Evolutionary conservation across 2,329 filamentous ascomycete genomes (phyloP), one percentile per base, ranked within the genome.

Genomic region (Cladophialophora immunda): DNA sequence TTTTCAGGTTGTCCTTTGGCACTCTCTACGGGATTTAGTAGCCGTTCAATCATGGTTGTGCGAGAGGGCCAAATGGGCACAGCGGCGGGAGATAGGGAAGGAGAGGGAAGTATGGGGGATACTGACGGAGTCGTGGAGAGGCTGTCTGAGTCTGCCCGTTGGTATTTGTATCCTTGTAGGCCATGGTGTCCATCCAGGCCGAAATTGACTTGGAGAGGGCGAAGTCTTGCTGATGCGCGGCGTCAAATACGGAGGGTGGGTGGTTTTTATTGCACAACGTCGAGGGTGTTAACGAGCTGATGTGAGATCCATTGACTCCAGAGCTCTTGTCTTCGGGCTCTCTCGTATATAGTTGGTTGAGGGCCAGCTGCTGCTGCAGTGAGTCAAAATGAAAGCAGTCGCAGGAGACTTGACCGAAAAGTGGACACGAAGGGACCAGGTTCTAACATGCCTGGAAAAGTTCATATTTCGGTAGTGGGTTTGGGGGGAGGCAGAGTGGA

Each of bases 1-100:
- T 98, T 99, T 82, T 97, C 94, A 75, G 92, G 89, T 80, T 97
- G 93, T 63, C 86, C 75, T 68, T 76, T 77, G 78, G 81, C 76
- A 78, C 78, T 83, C 82, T 84, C 82, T 84, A 83, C 82, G 81
- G 82, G 82, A 84, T 84, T 84, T 83, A 84, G 82, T 80, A 83
- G 78, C 79, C 74, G 74, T 77, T 73, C 72, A 71, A 53, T 63
- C 53, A 58, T 58, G 36, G 38, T 38, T n/a, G 25, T 6, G 60
- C 34, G 5, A n/a, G 32, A 59, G 45, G 19, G 52, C 56, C 58
- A 47, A 56, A 25, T n/a, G n/a, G 8, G 9, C 2, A 25, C 45
- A 50, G 45, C 19, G 15, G 62, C 53, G 45, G 47, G 52, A 32
- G 52, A 53, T 29, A 22, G 61, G 30, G 52, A 58, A 60, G 52